Percentiles rank a stretch among this genome's conserved stretches.
These are phyloP conservation scores for Candida sp. DNA, from an alignment of 1,139 yeast genomes.

Conservation along the genomic window DNA sequence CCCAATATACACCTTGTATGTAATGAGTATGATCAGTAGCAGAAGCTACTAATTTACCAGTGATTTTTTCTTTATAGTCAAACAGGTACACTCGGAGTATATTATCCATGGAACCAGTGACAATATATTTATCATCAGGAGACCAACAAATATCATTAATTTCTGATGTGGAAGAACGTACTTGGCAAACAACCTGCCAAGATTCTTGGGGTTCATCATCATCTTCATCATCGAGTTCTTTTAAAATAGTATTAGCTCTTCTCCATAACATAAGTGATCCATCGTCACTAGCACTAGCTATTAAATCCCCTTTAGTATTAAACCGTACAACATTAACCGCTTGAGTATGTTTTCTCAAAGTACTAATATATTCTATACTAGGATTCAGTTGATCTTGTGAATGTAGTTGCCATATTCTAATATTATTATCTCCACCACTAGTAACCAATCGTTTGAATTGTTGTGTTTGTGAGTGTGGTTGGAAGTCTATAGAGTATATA, in stretches of 20 bases:
- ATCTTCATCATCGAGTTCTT: constrained; percentile 53
- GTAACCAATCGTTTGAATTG: constrained; percentile 59
- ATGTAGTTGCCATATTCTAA: constrained; percentile 57
- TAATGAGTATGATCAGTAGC: constrained; percentile 79
- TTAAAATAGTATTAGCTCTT: constrained; percentile 47
- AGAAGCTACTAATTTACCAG: constrained; percentile 60
- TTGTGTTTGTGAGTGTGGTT: constrained; percentile 36
- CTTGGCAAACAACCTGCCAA: constrained; percentile 48
- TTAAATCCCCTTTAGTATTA: constrained; percentile 56
- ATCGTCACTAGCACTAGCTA: constrained; percentile 96
- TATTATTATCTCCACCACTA: constrained; percentile 93
- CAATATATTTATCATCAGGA: constrained; percentile 69
- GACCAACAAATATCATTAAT: constrained; percentile 93
- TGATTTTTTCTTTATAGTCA: constrained; percentile 27
- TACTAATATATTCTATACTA: constrained; percentile 60
- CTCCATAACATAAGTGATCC: constrained; percentile 85
- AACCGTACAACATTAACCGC: constrained; percentile 93
- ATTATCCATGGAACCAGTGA: constrained; percentile 94
- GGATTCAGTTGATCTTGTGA: constrained; percentile 6
- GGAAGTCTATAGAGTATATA: constrained; percentile 79
- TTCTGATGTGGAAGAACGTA: constrained; percentile 66
- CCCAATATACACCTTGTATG: constrained; percentile 97
- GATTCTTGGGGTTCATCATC: constrained; percentile 62
- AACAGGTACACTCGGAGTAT: constrained; percentile 59
- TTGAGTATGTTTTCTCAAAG: constrained; percentile 84